Evolutionary conservation across 768 basidiomycete genomes (phyloP).

Genomic region (Dacryopinax primogenitus): DNA sequence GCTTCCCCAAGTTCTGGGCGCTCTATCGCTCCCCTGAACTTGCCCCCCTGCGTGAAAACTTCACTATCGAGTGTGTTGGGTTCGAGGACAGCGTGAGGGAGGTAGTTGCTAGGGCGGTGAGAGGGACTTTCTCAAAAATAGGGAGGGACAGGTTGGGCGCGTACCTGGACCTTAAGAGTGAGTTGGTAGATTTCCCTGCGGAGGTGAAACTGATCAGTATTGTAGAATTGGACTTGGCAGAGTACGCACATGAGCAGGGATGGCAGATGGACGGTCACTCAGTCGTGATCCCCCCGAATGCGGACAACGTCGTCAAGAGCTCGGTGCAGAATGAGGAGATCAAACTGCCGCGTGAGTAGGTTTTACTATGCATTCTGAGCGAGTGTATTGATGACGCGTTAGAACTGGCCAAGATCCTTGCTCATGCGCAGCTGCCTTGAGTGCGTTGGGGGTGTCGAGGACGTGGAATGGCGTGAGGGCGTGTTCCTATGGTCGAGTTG

Average conservation of each 20-base stretch:
- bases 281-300: slow-evolving; percentile 63
- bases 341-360: slow-evolving; percentile 58
- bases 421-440: slow-evolving; percentile 12
- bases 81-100: slow-evolving; percentile 74
- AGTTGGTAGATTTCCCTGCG: background rate
- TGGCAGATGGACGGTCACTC: slow-evolving; percentile 48
- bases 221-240: slow-evolving; percentile 44
- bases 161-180: slow-evolving; percentile 58
- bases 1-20: slow-evolving; percentile 78
- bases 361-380: background rate
- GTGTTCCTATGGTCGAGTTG: too few relatives aligned
- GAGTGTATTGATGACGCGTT: background rate
- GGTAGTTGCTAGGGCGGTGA: slow-evolving; percentile 64
- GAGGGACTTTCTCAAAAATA: slow-evolving; percentile 66
- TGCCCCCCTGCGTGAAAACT: slow-evolving; percentile 66
- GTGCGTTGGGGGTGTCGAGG: too few relatives aligned
- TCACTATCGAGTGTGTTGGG: slow-evolving; percentile 68
- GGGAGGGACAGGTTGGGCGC: slow-evolving; percentile 50
- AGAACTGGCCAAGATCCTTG: slow-evolving; percentile 16
- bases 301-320: slow-evolving; percentile 78
- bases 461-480: too few relatives aligned
- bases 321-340: slow-evolving; percentile 74
- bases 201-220: background rate
- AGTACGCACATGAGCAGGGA: slow-evolving; percentile 49
- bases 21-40: slow-evolving; percentile 57